Conservation (phyloP, 2,329 filamentous ascomycete species). For the Neoarthrinium moseri region DNA sequence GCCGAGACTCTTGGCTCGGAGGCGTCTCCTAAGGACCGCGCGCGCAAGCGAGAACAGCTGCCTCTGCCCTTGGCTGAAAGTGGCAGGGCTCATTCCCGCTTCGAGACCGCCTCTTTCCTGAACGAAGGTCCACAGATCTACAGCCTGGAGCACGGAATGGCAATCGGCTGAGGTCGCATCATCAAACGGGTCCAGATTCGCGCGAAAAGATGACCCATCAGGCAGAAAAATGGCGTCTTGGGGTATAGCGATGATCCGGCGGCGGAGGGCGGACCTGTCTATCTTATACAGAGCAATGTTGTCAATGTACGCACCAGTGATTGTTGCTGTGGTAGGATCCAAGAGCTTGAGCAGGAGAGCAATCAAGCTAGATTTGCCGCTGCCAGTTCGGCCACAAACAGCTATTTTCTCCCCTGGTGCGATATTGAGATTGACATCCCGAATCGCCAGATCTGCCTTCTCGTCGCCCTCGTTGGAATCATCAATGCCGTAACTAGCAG, state of each 20-base stretch:
- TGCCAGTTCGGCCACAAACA: conserved; percentile 32
- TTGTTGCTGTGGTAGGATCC: conserved; percentile 23
- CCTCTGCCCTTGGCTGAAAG: conserved; percentile 49
- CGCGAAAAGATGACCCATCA: conserved; percentile 30
- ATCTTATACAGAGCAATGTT: conserved; percentile 26
- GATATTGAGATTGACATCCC: conserved; percentile 26
- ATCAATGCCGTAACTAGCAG: conserved; percentile 20
- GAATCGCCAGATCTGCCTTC: conserved; percentile 22
- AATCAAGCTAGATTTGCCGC: conserved; percentile 40
- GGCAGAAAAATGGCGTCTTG: conserved; percentile 43
- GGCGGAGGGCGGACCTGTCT: conserved; percentile 31
- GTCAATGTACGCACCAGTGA: conserved; percentile 32
- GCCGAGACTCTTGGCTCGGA: conserved; percentile 17
- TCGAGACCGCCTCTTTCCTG: conserved; percentile 22
- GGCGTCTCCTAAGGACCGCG: conserved; percentile 23
- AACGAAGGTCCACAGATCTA: conserved; percentile 21
- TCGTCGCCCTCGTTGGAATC: conserved; percentile 3
- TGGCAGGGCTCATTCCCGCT: conserved; percentile 35
- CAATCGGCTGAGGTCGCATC: conserved; percentile 18
- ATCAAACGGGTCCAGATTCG: conserved; percentile 30
- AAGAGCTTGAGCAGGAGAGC: conserved; percentile 37
- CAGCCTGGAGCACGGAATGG: conserved; percentile 18
- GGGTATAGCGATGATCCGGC: conserved; percentile 38
- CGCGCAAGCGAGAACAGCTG: conserved; percentile 26
- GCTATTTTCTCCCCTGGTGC: conserved; percentile 28